Base-by-base conservation (phyloP, 108 stramenopile genomes). In the Pseudonitzschia multistriata region DNA sequence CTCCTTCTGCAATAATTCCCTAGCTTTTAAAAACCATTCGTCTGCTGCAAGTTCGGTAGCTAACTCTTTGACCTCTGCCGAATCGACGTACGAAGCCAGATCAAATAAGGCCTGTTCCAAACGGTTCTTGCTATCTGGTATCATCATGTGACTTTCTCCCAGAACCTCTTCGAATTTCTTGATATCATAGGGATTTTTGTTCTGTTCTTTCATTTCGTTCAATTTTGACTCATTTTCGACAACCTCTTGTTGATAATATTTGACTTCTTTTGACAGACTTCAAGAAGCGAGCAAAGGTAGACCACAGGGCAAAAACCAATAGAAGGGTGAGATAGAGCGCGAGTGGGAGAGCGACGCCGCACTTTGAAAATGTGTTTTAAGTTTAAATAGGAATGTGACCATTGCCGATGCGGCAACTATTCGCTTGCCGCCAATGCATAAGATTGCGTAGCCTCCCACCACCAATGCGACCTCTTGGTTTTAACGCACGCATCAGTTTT, bases 131-230 rank as follows among this genome's bases (percentile, higher is more conserved):
- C 86, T 87, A 47, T 90, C 89, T 0, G 92, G 92, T 24, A 93
- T 74, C 92, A 93, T 93, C 92, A 93, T 93, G 54, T 80, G 66
- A 60, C 87, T 88, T 79, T 93, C 92, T 0, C 59, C 85, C 45
- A 93, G 61, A 1, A 93, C 92, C 70, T 93, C 88, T 33, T 84
- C 56, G 64, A 93, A 93, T 64, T 89, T 89, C 79, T 93, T 93
- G 25, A 93, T 85, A 60, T 93, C 92, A 49, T 88, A 83, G 5
- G 80, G 81, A 80, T 93, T 89, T 52, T 67, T 71, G n/a, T 81
- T 53, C 14, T 81, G 70, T 14, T 74, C 78, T 65, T 85, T 86
- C 89, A 93, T 93, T 66, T 79, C 53, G 62, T 82, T 37, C 60
- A 93, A 72, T 72, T 86, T 82, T 21, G 21, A 57, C 73, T 90